A percentile compares a stretch with the other conserved stretches of the same genome.
Evolutionary conservation across 441 rosid genomes (phyloP).

Genomic region (Gossypium gossypioides): DNA sequence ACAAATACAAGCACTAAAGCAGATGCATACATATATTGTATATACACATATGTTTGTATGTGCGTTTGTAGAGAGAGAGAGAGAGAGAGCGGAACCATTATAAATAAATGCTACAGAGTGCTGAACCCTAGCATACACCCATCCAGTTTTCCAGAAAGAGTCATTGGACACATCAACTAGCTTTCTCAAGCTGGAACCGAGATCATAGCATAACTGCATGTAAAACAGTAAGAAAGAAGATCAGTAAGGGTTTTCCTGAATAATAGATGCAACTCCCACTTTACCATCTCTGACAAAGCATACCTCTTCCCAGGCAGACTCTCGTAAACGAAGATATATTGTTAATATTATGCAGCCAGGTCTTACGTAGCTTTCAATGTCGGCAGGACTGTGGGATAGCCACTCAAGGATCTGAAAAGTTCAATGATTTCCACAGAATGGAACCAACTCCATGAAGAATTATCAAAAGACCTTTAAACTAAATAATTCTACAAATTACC

Average conservation of each 20-base stretch:
- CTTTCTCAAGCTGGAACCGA: constrained; percentile 30
- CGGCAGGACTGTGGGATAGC: constrained; percentile 39
- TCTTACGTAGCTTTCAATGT: constrained; percentile 41
- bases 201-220: constrained; percentile 28
- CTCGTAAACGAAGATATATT: constrained; percentile 30
- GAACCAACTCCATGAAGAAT: constrained; percentile 1
- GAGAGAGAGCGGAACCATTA: constrained; percentile 23
- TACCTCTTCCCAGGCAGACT: constrained; percentile 38
- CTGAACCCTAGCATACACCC: constrained; percentile 35
- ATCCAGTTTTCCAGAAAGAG: constrained; percentile 37
- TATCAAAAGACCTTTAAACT: constrained; percentile 6
- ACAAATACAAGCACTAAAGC: background rate
- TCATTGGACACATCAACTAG: constrained; percentile 28
- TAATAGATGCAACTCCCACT: background rate
- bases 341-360: constrained; percentile 44
- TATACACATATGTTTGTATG: background rate
- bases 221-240: constrained; percentile 1
- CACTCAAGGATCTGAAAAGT: constrained; percentile 35
- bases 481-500: constrained; percentile 22
- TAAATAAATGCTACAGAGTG: constrained; percentile 28
- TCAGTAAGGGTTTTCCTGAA: background rate
- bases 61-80: background rate
- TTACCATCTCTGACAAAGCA: constrained; percentile 4
- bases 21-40: background rate
- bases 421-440: constrained; percentile 9